A percentile compares a stretch with the other conserved stretches of the same genome.
Evolutionary conservation across 257 asterid genomes (phyloP).

Genomic region (Nicotiana tabacum): DNA sequence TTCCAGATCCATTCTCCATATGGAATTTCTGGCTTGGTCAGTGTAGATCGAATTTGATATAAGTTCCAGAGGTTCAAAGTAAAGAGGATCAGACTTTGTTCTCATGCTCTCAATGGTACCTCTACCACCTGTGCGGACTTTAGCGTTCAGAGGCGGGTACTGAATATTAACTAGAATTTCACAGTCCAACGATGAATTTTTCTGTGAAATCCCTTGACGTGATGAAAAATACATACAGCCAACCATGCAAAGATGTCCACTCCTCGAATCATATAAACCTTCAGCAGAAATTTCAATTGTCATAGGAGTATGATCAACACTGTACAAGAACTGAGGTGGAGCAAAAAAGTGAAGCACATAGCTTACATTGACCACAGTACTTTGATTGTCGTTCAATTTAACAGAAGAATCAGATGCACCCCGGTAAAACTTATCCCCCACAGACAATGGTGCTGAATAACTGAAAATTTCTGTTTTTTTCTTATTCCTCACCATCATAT

Average conservation of each 20-base stretch:
- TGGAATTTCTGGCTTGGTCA: conserved; percentile 63
- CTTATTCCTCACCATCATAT: conserved; percentile 41
- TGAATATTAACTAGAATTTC: conserved; percentile 56
- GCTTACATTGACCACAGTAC: conserved; percentile 47
- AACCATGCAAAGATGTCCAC: conserved; percentile 79
- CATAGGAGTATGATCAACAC: conserved; percentile 28
- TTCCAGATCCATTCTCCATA: conserved; percentile 92
- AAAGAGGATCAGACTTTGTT: conserved; percentile 44
- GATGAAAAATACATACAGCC: conserved; percentile 65
- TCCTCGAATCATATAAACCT: conserved; percentile 59
- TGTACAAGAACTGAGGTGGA: conserved; percentile 43
- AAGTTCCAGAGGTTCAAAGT: conserved; percentile 61
- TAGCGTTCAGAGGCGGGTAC: conserved; percentile 48
- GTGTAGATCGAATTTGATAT: conserved; percentile 49
- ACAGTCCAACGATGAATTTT: conserved; percentile 53
- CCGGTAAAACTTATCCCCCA: conserved; percentile 37
- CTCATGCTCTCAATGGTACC: conserved; percentile 78
- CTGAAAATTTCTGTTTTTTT: conserved; percentile 49
- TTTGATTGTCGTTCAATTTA: conserved; percentile 29
- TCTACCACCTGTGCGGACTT: conserved; percentile 25
- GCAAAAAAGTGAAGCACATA: conserved; percentile 41
- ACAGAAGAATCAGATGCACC: conserved; percentile 18
- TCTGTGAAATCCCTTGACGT: conserved; percentile 21
- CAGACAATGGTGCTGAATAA: conserved; percentile 57
- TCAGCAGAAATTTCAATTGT: conserved; percentile 65